Evolutionary conservation across 306 rosid species (phyloP), one percentile per base, ranked within the genome.

Genomic region (Bauhinia variegata): DNA sequence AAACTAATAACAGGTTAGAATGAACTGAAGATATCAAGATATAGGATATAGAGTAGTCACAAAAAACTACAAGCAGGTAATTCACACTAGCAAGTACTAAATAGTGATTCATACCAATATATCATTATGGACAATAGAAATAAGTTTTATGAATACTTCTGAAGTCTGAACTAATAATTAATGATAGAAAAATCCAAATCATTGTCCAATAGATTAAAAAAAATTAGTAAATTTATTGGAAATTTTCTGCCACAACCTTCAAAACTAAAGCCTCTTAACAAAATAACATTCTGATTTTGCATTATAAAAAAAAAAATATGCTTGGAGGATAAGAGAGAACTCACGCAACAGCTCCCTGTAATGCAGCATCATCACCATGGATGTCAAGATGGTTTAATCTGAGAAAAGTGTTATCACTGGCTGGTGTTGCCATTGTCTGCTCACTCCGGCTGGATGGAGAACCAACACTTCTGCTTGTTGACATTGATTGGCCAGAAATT

Each of bases 371-470:
- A 63, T 92, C 98, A 16, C 84, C 95, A 4, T 84, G 91, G 54
- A 79, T 70, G 76, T 92, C 93, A 17, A 87, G 93, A 70, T 84
- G 81, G 67, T 84, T 88, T 47, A 88, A 69, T 74, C 88, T 81
- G 70, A 80, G 76, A 54, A 79, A 75, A 16, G 85, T 78, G 75
- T 54, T 86, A 18, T 88, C 96, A 75, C 86, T 79, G 41, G 87
- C 88, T 4, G 93, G 93, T 5, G 96, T 86, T 12, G 91, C 84
- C 89, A 83, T 88, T 65, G 98, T 87, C 85, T 89, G 96, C 86
- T 92, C 96, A 64, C 96, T 87, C 53, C 96, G 87, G 81, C 93
- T 87, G 38, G 97, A 93, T 1, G 97, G 97, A 0, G 93, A 83
- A 7, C 98, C 99, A 5, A 85, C 81, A 70, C 99, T 93, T 55